Evolutionary conservation across 768 basidiomycete species (phyloP).

Genomic region (Suillus sp.): DNA sequence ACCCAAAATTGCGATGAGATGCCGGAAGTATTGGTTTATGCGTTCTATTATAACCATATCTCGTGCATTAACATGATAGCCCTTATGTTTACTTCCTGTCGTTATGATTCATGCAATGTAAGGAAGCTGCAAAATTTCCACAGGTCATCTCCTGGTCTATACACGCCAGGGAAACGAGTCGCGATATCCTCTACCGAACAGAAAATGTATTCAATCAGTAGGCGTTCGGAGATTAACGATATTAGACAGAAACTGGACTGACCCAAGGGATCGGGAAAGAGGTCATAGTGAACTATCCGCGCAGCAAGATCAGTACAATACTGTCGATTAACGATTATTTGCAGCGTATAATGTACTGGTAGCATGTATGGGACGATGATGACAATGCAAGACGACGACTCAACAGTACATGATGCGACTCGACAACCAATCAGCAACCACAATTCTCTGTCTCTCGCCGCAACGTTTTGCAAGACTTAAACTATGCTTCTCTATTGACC

Average conservation of each 20-base stretch:
- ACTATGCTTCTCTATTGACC: conserved; percentile 9
- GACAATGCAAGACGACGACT: not conserved
- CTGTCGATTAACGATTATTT: not conserved
- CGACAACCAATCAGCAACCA: not conserved
- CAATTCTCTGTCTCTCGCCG: not conserved
- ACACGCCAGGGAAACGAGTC: not conserved
- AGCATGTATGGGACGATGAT: not conserved
- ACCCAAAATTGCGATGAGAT: conserved; percentile 4
- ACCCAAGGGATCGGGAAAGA: not conserved
- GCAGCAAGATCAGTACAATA: not conserved
- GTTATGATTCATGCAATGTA: conserved; percentile 1
- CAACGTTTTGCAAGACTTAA: not conserved
- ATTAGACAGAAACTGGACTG: no score
- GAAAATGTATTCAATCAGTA: not conserved
- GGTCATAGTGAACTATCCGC: not conserved
- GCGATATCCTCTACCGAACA: not conserved
- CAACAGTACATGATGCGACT: not conserved
- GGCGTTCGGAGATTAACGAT: not conserved
- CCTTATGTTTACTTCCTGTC: not conserved
- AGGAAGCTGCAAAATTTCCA: not conserved
- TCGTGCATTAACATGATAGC: not conserved
- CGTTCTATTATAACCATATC: not conserved
- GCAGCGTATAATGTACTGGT: not conserved
- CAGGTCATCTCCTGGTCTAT: no score
- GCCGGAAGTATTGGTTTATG: not conserved